Evolutionary conservation across 257 asterid genomes (phyloP).

Genomic region (Rauvolfia tetraphylla): DNA sequence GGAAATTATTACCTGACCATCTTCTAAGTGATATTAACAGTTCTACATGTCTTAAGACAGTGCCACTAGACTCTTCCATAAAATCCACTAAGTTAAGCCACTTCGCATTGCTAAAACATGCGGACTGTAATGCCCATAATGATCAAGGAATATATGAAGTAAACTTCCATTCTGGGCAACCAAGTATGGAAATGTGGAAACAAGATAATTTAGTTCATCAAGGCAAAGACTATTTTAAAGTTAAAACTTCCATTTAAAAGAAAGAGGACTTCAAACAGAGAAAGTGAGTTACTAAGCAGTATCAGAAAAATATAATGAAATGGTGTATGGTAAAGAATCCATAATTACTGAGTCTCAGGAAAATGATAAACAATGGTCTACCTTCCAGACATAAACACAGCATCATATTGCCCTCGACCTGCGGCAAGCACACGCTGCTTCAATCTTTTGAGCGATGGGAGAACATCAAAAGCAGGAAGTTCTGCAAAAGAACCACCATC

Average conservation of each 20-base stretch:
- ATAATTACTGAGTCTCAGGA: neutral
- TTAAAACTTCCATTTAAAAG: too few species aligned
- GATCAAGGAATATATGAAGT: neutral
- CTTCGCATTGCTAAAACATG: neutral
- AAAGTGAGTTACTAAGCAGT: neutral
- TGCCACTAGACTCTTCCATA: neutral
- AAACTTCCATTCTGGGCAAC: neutral
- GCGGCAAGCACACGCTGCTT: conserved; percentile 79
- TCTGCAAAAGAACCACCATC: conserved; percentile 39
- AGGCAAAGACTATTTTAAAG: too few species aligned
- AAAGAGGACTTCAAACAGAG: neutral
- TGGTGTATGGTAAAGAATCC: neutral
- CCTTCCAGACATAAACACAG: conserved; percentile 99
- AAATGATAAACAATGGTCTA: conserved; percentile 12
- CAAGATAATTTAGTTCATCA: neutral
- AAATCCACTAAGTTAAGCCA: neutral
- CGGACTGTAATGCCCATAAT: neutral
- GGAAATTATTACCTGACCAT: neutral
- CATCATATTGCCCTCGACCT: conserved; percentile 80
- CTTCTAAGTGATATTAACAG: neutral
- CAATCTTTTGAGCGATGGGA: conserved; percentile 79
- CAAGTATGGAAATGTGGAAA: neutral
- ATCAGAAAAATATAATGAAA: neutral
- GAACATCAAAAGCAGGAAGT: conserved; percentile 88
- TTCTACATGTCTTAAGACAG: neutral